Evolutionary conservation across 306 rosid genomes (phyloP).

Genomic region (Cucumis melo): DNA sequence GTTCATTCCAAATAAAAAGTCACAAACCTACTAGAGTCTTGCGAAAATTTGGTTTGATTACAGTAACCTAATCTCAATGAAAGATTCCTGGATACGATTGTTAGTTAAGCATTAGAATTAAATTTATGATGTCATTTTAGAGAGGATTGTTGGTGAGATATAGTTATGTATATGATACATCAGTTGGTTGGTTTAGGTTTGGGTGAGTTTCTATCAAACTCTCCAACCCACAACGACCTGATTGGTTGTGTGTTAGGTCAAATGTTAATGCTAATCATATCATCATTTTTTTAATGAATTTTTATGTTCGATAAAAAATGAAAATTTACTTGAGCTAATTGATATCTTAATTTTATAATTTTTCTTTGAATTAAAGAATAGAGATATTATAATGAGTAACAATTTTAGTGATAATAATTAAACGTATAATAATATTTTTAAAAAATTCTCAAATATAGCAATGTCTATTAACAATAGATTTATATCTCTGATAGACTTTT

Average conservation of each 20-base stretch:
- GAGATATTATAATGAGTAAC: no score
- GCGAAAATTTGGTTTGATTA: background rate
- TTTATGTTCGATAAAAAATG: no score
- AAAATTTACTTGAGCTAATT: no score
- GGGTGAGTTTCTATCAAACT: background rate
- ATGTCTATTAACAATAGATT: no score
- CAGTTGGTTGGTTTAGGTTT: background rate
- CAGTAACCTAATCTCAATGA: background rate
- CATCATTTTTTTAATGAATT: no score
- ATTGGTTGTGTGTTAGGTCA: background rate
- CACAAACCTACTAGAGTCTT: background rate
- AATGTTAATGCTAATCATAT: background rate
- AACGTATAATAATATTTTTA: no score
- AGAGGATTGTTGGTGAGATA: background rate
- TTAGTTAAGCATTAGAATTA: background rate
- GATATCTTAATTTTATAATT: no score
- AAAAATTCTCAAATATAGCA: no score
- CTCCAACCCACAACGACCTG: background rate
- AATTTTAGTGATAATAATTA: no score
- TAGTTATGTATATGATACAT: background rate
- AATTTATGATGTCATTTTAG: background rate
- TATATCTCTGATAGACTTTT: no score
- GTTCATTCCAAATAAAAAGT: background rate
- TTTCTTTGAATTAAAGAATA: no score
- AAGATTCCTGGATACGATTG: background rate